Base-by-base conservation (phyloP, 306 rosid species). In the Cajanus cajan region DNA sequence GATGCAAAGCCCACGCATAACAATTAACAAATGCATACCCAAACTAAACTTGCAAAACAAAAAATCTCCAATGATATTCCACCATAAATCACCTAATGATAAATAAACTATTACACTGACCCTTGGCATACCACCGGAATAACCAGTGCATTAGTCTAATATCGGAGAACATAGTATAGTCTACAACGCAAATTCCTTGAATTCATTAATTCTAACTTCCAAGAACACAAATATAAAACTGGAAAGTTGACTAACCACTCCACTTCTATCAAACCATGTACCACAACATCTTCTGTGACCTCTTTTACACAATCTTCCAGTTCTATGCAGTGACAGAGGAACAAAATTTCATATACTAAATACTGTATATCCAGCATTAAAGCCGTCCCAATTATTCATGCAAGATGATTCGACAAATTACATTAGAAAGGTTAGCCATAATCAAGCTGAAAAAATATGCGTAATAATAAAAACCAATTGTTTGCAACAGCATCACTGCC, bases 381-480 rank as follows among this genome's bases (percentile, higher is more conserved):
- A 75, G 79, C 86, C 71, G 61, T 57, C 61, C 41, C n/a, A 21
- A 76, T 82, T 82, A 80, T 82, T 86, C 71, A 66, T 52, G 62
- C 64, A 58, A 63, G 44, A 57, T 55, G 43, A 70, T 57, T 75
- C 62, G 67, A 72, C 73, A 66, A 82, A 76, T 70, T 79, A 55
- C 76, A 74, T 64, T 34, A 64, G 69, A 70, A n/a, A 51, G 67
- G 82, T 79, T 55, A 79, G 82, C 82, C 72, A 62, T 82, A 41
- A 78, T 64, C 28, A 74, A 77, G 82, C 80, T 57, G 71, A 71
- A 86, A 78, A 74, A 70, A 82, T 58, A 77, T 28, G 73, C 82
- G 66, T 78, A 61, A 4, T 33, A 14, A 77, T 73, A 67, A 71
- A 63, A 63, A 48, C 61, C 73, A 79, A 82, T 33, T 58, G 77